Evolutionary conservation across 1,284 basidiomycete species (phyloP), one percentile per base, ranked within the genome.

Genomic region (Cryptococcus deneoformans): DNA sequence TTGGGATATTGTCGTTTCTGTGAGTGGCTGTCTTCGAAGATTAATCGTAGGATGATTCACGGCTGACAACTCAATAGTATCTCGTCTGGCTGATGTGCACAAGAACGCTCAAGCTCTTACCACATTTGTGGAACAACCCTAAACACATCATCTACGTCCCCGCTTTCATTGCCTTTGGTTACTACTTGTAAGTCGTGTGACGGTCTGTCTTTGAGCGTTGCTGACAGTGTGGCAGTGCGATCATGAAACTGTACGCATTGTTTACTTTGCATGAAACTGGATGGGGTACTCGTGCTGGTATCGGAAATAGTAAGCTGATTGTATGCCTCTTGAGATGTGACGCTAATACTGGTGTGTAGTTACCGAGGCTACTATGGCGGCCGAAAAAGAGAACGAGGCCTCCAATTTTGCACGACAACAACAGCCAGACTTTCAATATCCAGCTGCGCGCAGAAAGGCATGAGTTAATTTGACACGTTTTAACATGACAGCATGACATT

Each of bases 261-360:
- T 86, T 85, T 73, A 92, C 89, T 42, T 79, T 92, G 53, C 89
- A 91, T 77, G 87, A 90, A 85, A 92, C 89, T 71, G 89, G 87
- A 58, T 94, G 91, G 91, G 91, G 90, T 54, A 94, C 91, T 20
- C 87, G 91, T 73, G 83, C 89, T 7, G 91, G 91, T 80, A 89
- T 94, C 69, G 90, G 88, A 72, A 88, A 90, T 79, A 85, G 73
- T 73, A 51, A 67, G 73, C 69, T 37, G 1, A 12, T 20, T 29
- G 35, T 7, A 50, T 49, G 14, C 20, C 11, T 12, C 43, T 6
- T 38, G 34, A 37, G 11, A 10, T 6, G 1, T n/a, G 10, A 10
- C 24, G 34, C 48, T 50, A 36, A 50, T 36, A 11, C 5, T 9
- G 10, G 10, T 36, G 5, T 16, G 11, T 36, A 51, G 50, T 42